Conservation (phyloP, 2,329 filamentous ascomycete species). For the Colletotrichum liaoningense region DNA sequence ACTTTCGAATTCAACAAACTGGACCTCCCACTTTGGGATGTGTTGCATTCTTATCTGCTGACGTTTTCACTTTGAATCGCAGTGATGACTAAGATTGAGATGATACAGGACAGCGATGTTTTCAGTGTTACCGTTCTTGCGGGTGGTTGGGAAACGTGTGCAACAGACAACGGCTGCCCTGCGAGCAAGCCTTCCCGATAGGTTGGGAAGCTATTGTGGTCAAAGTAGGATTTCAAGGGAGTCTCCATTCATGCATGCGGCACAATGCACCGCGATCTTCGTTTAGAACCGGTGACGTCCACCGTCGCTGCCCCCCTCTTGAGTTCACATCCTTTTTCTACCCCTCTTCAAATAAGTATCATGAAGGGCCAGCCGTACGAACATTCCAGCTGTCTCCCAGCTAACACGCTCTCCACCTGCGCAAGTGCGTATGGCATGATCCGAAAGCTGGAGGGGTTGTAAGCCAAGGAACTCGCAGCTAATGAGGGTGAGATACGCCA, state of each 20-base stretch:
- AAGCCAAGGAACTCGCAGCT: not conserved
- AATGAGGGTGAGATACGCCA: not conserved
- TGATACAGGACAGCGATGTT: slow-evolving; percentile 15
- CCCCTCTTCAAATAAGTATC: not conserved
- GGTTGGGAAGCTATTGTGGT: slow-evolving; percentile 9
- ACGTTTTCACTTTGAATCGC: slow-evolving; percentile 13
- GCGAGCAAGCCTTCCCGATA: slow-evolving; percentile 11
- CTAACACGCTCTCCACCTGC: slow-evolving; percentile 16
- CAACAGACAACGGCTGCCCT: slow-evolving; percentile 14
- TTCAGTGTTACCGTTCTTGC: slow-evolving; percentile 18
- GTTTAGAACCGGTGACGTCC: slow-evolving; percentile 7
- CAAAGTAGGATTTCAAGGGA: slow-evolving; percentile 6
- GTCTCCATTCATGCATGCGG: slow-evolving; percentile 23
- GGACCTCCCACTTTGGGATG: slow-evolving; percentile 10
- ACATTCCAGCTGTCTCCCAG: slow-evolving; percentile 26
- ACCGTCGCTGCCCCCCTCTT: not conserved
- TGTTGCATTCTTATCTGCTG: not conserved
- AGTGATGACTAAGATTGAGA: slow-evolving; percentile 30
- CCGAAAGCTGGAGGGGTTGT: not conserved
- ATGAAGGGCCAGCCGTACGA: not conserved
- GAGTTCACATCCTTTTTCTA: not conserved
- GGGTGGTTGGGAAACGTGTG: slow-evolving; percentile 18
- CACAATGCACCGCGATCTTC: slow-evolving; percentile 25
- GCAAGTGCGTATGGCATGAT: slow-evolving; percentile 1
- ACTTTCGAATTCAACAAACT: not conserved